A percentile compares a stretch with the other conserved stretches of the same genome.
Evolutionary conservation across 2,329 filamentous ascomycete genomes (phyloP).

Genomic region (Canariomyces notabilis): DNA sequence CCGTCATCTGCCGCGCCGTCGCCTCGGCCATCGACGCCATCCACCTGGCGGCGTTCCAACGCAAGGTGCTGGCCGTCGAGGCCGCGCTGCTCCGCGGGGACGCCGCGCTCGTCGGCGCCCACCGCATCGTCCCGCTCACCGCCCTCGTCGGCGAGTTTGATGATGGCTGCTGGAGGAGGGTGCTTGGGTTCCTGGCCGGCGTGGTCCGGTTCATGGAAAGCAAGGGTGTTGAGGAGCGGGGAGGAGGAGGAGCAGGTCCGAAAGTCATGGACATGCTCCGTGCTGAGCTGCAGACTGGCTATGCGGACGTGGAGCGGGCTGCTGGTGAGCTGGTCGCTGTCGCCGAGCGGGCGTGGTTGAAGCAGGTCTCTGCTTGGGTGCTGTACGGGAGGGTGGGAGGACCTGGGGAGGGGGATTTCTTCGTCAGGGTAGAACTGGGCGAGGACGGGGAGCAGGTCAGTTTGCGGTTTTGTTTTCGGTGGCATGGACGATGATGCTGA

Average conservation of each 20-base stretch:
- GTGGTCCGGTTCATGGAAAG: conserved; percentile 63
- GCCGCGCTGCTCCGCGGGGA: conserved; percentile 70
- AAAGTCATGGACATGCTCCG: conserved; percentile 72
- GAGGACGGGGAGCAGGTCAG: conserved; percentile 36
- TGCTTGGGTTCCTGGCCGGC: conserved; percentile 81
- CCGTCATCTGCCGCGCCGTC: conserved; percentile 81
- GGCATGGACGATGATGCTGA: no score
- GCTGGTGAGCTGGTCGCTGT: conserved; percentile 67
- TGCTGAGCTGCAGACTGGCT: conserved; percentile 77
- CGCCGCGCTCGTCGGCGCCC: conserved; percentile 76
- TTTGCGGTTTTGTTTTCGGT: conserved; percentile 9
- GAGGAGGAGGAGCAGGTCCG: conserved; percentile 56
- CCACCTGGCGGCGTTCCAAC: conserved; percentile 76
- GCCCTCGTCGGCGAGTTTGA: conserved; percentile 78
- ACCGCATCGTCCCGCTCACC: conserved; percentile 88
- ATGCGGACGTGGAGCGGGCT: conserved; percentile 75
- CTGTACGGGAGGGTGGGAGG: conserved; percentile 78
- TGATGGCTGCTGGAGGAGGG: conserved; percentile 78
- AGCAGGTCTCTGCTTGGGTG: conserved; percentile 85
- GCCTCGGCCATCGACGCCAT: conserved; percentile 69
- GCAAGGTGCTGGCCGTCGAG: conserved; percentile 81
- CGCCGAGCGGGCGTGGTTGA: conserved; percentile 86
- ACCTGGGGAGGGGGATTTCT: conserved; percentile 80
- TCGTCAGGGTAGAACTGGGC: conserved; percentile 54
- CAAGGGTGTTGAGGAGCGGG: conserved; percentile 25